Evolutionary conservation across 1,284 basidiomycete genomes (phyloP), one percentile per base, ranked within the genome.

Genomic region (Pseudozyma tsukubaensis): DNA sequence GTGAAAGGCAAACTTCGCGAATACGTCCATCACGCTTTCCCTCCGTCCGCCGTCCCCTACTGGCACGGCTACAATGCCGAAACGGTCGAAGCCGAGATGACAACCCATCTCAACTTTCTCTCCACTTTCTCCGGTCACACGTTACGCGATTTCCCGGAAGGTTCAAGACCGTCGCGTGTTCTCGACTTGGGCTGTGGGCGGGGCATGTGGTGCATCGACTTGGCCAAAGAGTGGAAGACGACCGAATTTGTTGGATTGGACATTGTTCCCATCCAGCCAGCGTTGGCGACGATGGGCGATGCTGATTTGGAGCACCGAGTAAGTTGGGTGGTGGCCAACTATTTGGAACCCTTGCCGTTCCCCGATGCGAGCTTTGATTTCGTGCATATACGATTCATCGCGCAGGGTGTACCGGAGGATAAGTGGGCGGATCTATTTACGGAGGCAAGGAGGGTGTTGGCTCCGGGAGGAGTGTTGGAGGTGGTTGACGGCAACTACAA

Each of bases 251-350:
- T 80, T 29, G 79, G 79, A 1, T 49, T 81, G 13, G 79, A 81
- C 52, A 56, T 78, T 13, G 76, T 74, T 7, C 79, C 79, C 5
- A 61, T 76, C 34, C 78, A 80, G 50, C 67, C 78, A 0, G 58
- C 73, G 2, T 10, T 81, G 18, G 35, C 52, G 14, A 14, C 48
- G 34, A 50, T 79, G 7, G 50, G 24, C 40, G 65, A 80, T 43
- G 50, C 74, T 6, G 78, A 78, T 24, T 45, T 80, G 4, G 61
- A 71, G 36, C 54, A 57, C 12, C 45, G 79, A 13, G 65, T 81
- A 14, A 78, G 64, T 21, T 81, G 79, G 79, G 78, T 81, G 3
- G 68, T 81, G 0, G 76, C 76, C 50, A 81, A 81, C 61, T 73
- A 73, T 34, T 59, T 81, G 29, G 76, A 80, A 34, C 73, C 60